Conservation (phyloP, 73 alveolate species). For the Tetrahymena malaccensis region DNA sequence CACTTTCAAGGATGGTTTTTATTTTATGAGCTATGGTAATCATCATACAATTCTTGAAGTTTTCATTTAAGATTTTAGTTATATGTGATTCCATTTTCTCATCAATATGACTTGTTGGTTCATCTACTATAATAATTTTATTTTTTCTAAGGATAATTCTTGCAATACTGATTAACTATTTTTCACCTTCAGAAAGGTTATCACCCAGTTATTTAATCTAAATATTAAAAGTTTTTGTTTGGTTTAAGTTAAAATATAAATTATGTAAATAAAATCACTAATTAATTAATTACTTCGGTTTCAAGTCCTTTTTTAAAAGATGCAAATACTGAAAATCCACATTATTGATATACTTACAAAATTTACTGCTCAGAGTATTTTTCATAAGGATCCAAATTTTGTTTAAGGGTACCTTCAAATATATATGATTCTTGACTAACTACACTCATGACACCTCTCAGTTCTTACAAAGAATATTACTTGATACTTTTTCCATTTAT, state of each 20-base stretch:
- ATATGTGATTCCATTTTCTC: slow-evolving; percentile 43
- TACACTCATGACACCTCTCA: slow-evolving; percentile 57
- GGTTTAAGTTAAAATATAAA: no score
- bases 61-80: slow-evolving; percentile 5
- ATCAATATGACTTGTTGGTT: slow-evolving; percentile 69
- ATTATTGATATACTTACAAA: neutral
- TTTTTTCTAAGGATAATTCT: slow-evolving; percentile 56
- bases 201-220: slow-evolving; percentile 45
- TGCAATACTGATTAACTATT: slow-evolving; percentile 56
- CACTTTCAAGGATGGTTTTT: slow-evolving; percentile 53
- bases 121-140: slow-evolving; percentile 60
- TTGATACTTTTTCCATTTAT: slow-evolving; percentile 74
- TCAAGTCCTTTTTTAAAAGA: neutral
- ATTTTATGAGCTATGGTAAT: slow-evolving; percentile 63
- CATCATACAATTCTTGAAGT: slow-evolving; percentile 45
- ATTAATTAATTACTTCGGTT: neutral
- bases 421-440: slow-evolving; percentile 80
- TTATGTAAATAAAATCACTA: neutral
- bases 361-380: neutral
- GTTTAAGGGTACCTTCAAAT: slow-evolving; percentile 66
- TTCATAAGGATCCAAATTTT: slow-evolving; percentile 76
- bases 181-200: slow-evolving; percentile 65
- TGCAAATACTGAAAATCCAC: neutral
- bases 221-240: neutral
- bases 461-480: slow-evolving; percentile 48